Evolutionary conservation across 164 flowering plant genomes (phyloP).

Genomic region (Akebia trifoliata): DNA sequence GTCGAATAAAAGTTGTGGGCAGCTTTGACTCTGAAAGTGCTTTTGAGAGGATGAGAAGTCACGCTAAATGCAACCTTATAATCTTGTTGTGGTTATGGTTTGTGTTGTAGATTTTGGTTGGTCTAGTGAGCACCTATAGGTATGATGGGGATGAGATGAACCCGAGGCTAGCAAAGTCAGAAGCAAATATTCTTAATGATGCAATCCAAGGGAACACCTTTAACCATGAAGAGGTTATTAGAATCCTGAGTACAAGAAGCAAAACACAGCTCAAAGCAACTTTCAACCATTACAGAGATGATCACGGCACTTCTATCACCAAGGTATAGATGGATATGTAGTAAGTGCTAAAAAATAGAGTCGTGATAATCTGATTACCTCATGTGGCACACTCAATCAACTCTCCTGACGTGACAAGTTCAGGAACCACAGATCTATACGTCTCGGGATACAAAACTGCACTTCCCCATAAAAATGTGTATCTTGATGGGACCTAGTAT

Average conservation of each 20-base stretch:
- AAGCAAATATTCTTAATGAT: conserved; percentile 49
- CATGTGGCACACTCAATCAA: too few relatives aligned
- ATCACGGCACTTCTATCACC: conserved; percentile 49
- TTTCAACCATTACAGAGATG: conserved; percentile 56
- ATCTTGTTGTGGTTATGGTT: conserved; percentile 2
- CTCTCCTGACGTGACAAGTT: too few relatives aligned
- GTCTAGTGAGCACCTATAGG: conserved; percentile 34
- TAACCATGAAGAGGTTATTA: conserved; percentile 59
- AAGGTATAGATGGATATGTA: conserved; percentile 40
- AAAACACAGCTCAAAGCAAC: conserved; percentile 72
- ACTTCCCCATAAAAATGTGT: too few relatives aligned
- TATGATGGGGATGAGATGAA: conserved; percentile 63
- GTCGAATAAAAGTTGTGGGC: too few relatives aligned
- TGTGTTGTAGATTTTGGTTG: conserved; percentile 38
- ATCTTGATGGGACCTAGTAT: too few relatives aligned
- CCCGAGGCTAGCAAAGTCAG: conserved; percentile 48
- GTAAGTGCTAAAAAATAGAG: background rate
- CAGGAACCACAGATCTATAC: too few relatives aligned
- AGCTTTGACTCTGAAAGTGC: too few relatives aligned
- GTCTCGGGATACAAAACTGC: too few relatives aligned
- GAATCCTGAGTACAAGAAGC: conserved; percentile 73
- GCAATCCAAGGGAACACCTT: conserved; percentile 41
- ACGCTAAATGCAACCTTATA: too few relatives aligned
- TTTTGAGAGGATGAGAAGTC: too few relatives aligned
- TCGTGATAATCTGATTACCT: background rate